A percentile compares a stretch with the other conserved stretches of the same genome.
These are phyloP conservation scores for Cucurbita pepo DNA, from an alignment of 306 rosid genomes.

Conservation along the genomic window DNA sequence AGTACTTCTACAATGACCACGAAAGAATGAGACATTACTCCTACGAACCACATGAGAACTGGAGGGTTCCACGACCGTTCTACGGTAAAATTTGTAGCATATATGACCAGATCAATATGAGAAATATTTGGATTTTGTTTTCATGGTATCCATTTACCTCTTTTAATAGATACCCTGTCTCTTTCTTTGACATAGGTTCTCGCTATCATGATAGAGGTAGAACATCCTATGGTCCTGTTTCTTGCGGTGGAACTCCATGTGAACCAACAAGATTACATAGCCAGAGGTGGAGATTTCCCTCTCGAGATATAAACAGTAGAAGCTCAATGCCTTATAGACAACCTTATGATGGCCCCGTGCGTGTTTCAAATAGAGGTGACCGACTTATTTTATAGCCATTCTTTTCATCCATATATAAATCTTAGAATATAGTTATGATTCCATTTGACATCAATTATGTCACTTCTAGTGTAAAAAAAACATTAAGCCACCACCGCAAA, in stretches of 20 bases:
- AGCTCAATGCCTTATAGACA: slow-evolving; percentile 55
- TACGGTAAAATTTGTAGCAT: slow-evolving; percentile 32
- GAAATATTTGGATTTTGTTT: background rate
- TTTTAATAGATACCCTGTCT: background rate
- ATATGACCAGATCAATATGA: background rate
- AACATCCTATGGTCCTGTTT: slow-evolving; percentile 23
- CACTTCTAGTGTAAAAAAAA: background rate
- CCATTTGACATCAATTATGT: background rate
- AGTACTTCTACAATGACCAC: slow-evolving; percentile 53
- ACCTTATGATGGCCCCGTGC: slow-evolving; percentile 66
- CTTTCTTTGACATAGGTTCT: slow-evolving; percentile 32
- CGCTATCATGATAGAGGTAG: slow-evolving; percentile 42
- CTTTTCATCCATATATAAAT: background rate
- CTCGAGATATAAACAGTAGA: slow-evolving; percentile 46
- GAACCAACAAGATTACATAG: slow-evolving; percentile 49
- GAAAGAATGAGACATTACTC: slow-evolving; percentile 69
- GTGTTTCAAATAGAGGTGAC: slow-evolving; percentile 55
- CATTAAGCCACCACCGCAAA: background rate
- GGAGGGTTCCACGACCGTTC: slow-evolving; percentile 51
- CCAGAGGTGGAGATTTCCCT: slow-evolving; percentile 77
- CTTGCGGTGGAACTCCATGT: slow-evolving; percentile 56
- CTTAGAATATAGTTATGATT: background rate
- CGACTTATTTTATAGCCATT: background rate
- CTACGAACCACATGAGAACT: slow-evolving; percentile 45
- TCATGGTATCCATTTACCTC: background rate